Evolutionary conservation across 2,329 filamentous ascomycete species (phyloP), one percentile per base, ranked within the genome.

Genomic region (Diaporthe caulivora): DNA sequence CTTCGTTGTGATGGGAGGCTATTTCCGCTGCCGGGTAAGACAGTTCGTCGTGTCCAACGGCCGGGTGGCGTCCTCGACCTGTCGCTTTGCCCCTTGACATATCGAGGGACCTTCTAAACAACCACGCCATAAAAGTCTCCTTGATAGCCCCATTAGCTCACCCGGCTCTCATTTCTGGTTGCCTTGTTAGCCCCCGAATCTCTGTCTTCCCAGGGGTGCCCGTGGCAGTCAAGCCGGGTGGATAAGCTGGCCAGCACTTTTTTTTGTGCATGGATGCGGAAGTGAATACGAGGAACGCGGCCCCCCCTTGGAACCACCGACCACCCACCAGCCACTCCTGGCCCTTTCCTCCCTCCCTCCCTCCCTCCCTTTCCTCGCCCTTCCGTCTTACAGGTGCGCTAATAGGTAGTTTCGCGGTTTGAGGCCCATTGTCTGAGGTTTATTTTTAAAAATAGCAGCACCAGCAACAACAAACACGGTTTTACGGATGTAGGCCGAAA

Each of bases 371-470:
- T 37, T 8, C 62, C 47, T 65, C 62, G 29, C 62, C 37, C 44
- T 21, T 47, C 62, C 37, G 44, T 53, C 62, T 65, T 65, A 65
- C 60, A 65, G 44, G 44, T 51, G 60, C 62, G 62, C 62, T 67
- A 67, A 67, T 67, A 53, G 62, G 51, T 53, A 67, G n/a, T 53
- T 47, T 40, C n/a, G 31, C 47, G 31, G 47, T n/a, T n/a, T 26
- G 62, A 53, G 44, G 62, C 37, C 37, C 31, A 40, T 15, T 67
- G 62, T 67, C 40, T 67, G 62, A 67, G 47, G 44, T 40, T 29
- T 53, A 51, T 67, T 67, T 64, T 67, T 67, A 67, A 67, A 67
- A 53, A 67, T 67, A 67, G 62, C 62, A 53, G 13, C n/a, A 29
- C 58, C 34, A 9, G n/a, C n/a, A n/a, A n/a, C n/a, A n/a, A n/a